Conservation (phyloP, 192 early-diverging fungal genomes). For the Spinellus fusiger region DNA sequence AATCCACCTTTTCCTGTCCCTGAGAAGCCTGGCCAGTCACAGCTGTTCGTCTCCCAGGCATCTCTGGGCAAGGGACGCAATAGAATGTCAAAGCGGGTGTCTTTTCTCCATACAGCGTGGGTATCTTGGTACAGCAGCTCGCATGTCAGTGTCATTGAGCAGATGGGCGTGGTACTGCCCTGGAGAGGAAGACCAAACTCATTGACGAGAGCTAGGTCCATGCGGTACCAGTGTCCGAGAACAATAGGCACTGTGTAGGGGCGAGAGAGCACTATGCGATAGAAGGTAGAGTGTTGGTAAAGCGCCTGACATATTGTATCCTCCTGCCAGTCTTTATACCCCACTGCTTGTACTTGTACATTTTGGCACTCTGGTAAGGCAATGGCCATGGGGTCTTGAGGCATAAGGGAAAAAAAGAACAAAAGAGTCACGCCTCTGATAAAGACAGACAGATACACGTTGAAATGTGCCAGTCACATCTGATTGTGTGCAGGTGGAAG, state of each 20-base stretch:
- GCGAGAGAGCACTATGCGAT: not conserved
- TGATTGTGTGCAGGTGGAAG: no score
- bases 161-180: not conserved
- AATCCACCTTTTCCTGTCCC: not conserved
- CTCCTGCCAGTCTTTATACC: no score
- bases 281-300: not conserved
- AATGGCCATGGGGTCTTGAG: no score
- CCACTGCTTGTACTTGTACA: no score
- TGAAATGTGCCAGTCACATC: no score
- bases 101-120: not conserved
- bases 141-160: not conserved
- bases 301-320: no score
- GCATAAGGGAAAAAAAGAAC: no score
- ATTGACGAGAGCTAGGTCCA: slow-evolving; percentile 10
- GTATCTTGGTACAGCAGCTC: not conserved
- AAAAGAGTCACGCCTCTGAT: no score
- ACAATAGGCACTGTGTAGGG: not conserved
- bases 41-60: not conserved
- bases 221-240: slow-evolving; percentile 8
- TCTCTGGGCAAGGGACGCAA: not conserved
- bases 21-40: not conserved
- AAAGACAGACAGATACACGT: no score
- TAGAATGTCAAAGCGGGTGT: not conserved
- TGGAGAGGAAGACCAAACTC: slow-evolving; percentile 7
- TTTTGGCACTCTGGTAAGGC: no score